A percentile compares a stretch with the other conserved stretches of the same genome.
Evolutionary conservation across 345 rosid species (phyloP).

Genomic region (Chamaenerion angustifolium): DNA sequence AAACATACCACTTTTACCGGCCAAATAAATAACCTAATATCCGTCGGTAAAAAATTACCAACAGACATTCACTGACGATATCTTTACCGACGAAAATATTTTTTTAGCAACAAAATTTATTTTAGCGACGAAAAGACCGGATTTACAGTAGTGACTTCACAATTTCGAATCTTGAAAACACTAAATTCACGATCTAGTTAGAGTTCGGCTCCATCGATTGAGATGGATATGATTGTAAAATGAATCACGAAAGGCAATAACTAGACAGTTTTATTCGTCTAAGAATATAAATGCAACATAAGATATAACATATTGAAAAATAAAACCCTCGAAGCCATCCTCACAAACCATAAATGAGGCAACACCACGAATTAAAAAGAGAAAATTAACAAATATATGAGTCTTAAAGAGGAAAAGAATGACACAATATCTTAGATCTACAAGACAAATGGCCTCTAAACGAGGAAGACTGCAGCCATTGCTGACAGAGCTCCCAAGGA

Average conservation of each 20-base stretch:
- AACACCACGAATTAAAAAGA: background rate
- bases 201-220: background rate
- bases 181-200: no score
- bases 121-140: no score
- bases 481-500: slow-evolving; percentile 4
- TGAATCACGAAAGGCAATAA: background rate
- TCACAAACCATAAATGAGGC: background rate
- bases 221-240: background rate
- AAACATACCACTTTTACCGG: no score
- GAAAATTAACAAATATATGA: background rate
- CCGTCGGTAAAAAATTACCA: no score
- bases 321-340: no score
- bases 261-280: background rate
- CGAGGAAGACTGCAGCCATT: slow-evolving; percentile 3
- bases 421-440: background rate
- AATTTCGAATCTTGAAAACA: no score
- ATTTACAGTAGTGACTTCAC: no score
- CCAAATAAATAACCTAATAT: no score
- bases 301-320: slow-evolving; percentile 5
- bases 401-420: slow-evolving; percentile 2
- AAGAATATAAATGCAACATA: slow-evolving; percentile 3
- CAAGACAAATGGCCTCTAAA: background rate
- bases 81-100: no score
- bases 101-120: no score
- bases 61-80: no score